Base-by-base conservation (phyloP, 306 rosid species). In the Leucaena leucocephala region DNA sequence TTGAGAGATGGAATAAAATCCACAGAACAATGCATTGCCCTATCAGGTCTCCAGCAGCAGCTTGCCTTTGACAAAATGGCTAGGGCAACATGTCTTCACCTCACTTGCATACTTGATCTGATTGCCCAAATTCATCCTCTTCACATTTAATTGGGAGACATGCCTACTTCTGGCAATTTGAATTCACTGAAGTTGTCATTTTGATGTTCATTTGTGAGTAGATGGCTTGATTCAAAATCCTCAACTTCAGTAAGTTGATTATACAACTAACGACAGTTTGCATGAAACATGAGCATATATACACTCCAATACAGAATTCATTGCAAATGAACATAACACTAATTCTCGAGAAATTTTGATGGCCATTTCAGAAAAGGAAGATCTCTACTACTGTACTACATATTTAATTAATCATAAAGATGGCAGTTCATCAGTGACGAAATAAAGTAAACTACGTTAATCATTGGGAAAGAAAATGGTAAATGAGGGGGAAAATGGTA, bases 401-500 rank as follows among this genome's bases (percentile, higher is more conserved):
- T 16, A n/a, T 63, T 16, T 50, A 72, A 39, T 17, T 35, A 12
- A 67, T 72, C 74, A 61, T 74, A 49, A 43, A 67, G 54, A 65
- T 49, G 39, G 71, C 27, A 71, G 73, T 49, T 19, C 80, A 46
- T 45, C 45, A 58, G 8, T n/a, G 49, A 50, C 5, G 36, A 64
- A 16, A 64, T 17, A 33, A 7, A 58, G 15, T 27, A 9, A 69
- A 11, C 40, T 44, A 39, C 46, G 78, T 69, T 69, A 63, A 42
- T 19, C 49, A 44, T 13, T 36, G 43, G 19, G 39, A 10, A 78
- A 33, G 15, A 67, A 62, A 75, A 70, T 74, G 64, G 34, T 52
- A 64, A 64, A 61, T 21, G 74, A 63, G 45, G 3, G 38, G 3
- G 34, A 57, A 82, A 64, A 76, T 79, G 42, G 64, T 57, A 72